A percentile compares a stretch with the other conserved stretches of the same genome.
These are phyloP conservation scores for Saccharomycopsis synnaedendra DNA, from an alignment of 805 yeast genomes.

Conservation along the genomic window DNA sequence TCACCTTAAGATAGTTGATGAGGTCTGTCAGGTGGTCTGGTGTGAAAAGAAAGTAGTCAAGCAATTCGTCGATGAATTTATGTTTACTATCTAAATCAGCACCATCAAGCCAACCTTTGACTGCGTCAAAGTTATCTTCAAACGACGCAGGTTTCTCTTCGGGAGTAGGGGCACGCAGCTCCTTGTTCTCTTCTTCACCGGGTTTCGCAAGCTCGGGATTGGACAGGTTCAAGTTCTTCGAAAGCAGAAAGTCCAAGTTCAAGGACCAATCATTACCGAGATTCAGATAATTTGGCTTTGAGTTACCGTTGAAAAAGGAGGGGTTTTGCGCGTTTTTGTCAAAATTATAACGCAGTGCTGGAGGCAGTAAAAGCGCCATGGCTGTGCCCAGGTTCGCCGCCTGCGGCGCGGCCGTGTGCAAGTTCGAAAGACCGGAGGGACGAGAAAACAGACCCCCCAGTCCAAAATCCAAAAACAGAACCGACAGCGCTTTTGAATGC, in stretches of 20 bases:
- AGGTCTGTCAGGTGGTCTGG: conserved; percentile 15
- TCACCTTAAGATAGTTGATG: conserved; percentile 12
- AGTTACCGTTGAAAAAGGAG: conserved; percentile 3
- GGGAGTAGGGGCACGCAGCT: conserved; percentile 15
- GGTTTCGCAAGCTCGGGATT: conserved; percentile 5
- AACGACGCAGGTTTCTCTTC: conserved; percentile 6
- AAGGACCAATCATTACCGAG: conserved; percentile 15
- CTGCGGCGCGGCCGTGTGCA: background rate
- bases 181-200: conserved; percentile 20
- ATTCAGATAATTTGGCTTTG: conserved; percentile 9
- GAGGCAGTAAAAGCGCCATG: conserved; percentile 31
- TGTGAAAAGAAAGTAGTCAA: conserved; percentile 14
- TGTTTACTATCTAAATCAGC: conserved; percentile 9
- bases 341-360: conserved; percentile 25
- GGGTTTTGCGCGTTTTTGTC: conserved; percentile 9
- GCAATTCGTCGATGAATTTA: conserved; percentile 14
- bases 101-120: conserved; percentile 11
- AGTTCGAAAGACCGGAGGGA: no score
- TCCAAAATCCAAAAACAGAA: conserved; percentile 10
- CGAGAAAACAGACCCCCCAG: no score
- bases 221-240: conserved; percentile 2
- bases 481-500: conserved; percentile 13
- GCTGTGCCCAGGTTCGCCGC: conserved; percentile 17
- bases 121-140: background rate
- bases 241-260: conserved; percentile 12